Conservation (phyloP, 1,284 basidiomycete species). For the Marasmius fiardii region DNA sequence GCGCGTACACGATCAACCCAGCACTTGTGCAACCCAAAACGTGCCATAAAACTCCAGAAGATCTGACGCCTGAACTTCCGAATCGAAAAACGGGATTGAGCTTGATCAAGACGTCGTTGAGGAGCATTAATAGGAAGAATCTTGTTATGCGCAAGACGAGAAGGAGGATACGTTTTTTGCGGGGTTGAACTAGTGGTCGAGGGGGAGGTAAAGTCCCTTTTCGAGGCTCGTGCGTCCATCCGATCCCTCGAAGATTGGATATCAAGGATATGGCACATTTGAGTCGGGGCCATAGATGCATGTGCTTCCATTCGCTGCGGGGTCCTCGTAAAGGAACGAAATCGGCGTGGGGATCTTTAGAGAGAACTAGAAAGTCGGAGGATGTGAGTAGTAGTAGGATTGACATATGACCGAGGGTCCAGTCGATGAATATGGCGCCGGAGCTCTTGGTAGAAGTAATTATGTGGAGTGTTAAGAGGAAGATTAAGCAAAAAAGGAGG, state of each 20-base stretch:
- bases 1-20: neutral
- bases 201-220: slow-evolving; percentile 18
- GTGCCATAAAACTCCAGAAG: neutral
- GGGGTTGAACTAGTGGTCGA: too few species aligned
- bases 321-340: slow-evolving; percentile 11
- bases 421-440: neutral
- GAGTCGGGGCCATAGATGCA: slow-evolving; percentile 17
- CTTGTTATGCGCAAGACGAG: neutral
- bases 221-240: slow-evolving; percentile 23
- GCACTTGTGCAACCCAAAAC: neutral
- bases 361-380: slow-evolving; percentile 19
- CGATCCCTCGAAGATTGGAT: slow-evolving; percentile 20
- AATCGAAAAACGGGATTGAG: neutral
- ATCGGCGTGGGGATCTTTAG: slow-evolving; percentile 17
- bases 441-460: neutral
- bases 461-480: neutral
- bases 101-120: neutral
- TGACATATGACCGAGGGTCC: slow-evolving; percentile 4
- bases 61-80: neutral
- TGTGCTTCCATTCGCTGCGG: slow-evolving; percentile 13
- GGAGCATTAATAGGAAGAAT: neutral
- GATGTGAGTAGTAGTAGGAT: slow-evolving; percentile 12
- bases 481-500: neutral
- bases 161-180: too few species aligned
- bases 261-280: slow-evolving; percentile 23